Base-by-base conservation (phyloP, 2,329 filamentous ascomycete genomes). In the Cladosporium cucumerinum region DNA sequence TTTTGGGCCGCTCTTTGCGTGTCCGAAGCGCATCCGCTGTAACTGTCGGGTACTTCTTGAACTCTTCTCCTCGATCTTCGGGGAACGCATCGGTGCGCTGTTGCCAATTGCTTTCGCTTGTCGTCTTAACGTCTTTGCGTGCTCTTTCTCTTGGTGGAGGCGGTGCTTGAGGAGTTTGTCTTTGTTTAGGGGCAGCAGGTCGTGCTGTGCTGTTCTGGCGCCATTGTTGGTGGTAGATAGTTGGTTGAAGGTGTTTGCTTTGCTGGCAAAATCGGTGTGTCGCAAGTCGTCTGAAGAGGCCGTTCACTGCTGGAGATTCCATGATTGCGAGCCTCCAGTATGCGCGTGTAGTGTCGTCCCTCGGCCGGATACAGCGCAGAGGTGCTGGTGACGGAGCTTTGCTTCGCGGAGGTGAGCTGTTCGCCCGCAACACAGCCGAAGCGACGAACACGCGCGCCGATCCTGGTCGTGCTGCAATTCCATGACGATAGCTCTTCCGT, bases 221-320 rank as follows among this genome's bases (percentile, higher is more conserved):
- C 52, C 61, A 58, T 64, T 64, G 61, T 28, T 57, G 51, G 28
- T 49, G 30, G 43, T 36, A 36, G 21, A 64, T 16, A 46, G 43
- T 26, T 58, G 61, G 54, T 46, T 57, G 77, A 82, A 81, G 73
- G 85, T 83, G 74, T 88, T 90, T 58, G 87, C 83, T 57, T 60
- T 25, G 58, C 49, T 71, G 71, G 62, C 74, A 76, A 66, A 76
- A 76, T 26, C 86, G 86, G 73, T 93, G 91, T 52, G 87, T 87
- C 72, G 96, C 96, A 49, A 98, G 86, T 81, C 92, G 91, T 72
- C 90, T 87, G 74, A 97, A 94, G 75, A 97, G 84, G 75, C 89
- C 89, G 57, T 86, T 86, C 69, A 93, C 84, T 67, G 91, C 82
- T 66, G 89, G 89, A 21, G 91, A 93, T 80, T 97, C 93, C 93